These are phyloP conservation scores for Orbilia blumenaviensis DNA, from an alignment of 2,329 filamentous ascomycete species.

Conservation along the genomic window DNA sequence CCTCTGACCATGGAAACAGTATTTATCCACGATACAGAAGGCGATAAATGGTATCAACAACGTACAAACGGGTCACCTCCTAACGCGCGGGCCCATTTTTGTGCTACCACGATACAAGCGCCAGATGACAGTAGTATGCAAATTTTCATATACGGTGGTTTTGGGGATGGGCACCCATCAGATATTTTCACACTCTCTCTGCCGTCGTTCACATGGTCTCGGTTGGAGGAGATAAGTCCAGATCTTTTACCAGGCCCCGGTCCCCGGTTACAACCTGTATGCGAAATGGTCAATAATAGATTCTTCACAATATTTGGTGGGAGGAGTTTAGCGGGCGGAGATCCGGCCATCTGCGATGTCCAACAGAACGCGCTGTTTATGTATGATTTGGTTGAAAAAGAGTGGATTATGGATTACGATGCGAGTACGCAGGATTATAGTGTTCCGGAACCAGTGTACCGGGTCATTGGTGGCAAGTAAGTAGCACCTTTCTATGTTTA, in stretches of 20 bases:
- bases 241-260: slow-evolving; percentile 24
- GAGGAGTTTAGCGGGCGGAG: slow-evolving; percentile 26
- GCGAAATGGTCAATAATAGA: slow-evolving; percentile 22
- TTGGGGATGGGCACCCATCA: not conserved
- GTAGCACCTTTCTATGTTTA: not conserved
- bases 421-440: not conserved
- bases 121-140: slow-evolving; percentile 27
- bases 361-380: slow-evolving; percentile 39
- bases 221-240: slow-evolving; percentile 12
- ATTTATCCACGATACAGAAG: slow-evolving; percentile 26
- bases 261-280: slow-evolving; percentile 13
- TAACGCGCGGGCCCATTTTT: slow-evolving; percentile 17
- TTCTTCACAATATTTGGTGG: slow-evolving; percentile 28
- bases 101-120: slow-evolving; percentile 12
- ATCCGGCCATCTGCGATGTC: slow-evolving; percentile 26
- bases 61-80: slow-evolving; percentile 12
- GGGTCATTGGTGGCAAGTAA: slow-evolving; percentile 31
- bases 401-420: slow-evolving; percentile 28
- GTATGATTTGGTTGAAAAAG: slow-evolving; percentile 28
- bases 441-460: slow-evolving; percentile 15
- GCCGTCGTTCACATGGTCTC: slow-evolving; percentile 35
- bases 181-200: slow-evolving; percentile 26
- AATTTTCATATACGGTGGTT: slow-evolving; percentile 20
- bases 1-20: slow-evolving; percentile 37
- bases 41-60: slow-evolving; percentile 25